These are phyloP conservation scores for Globisporangium megalacanthum DNA, from an alignment of 352 stramenopile genomes.

Conservation along the genomic window DNA sequence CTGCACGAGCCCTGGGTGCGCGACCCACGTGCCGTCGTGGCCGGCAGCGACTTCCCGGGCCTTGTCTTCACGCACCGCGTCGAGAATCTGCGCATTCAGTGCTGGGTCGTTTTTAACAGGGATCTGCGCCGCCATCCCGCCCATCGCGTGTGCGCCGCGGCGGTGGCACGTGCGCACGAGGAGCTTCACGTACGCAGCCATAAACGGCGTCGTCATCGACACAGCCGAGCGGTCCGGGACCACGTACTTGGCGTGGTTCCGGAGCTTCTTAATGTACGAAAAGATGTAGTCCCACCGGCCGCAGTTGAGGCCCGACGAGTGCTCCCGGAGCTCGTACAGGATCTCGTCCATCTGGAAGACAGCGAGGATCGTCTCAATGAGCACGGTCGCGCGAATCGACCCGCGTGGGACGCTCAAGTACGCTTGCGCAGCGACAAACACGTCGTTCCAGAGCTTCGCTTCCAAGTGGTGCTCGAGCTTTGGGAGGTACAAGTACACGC, in stretches of 20 bases:
- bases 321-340: slow-evolving; percentile 93
- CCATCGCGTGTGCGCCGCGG: slow-evolving; percentile 94
- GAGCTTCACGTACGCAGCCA: slow-evolving; percentile 93
- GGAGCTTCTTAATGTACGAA: slow-evolving; percentile 96
- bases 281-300: slow-evolving; percentile 98
- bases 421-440: slow-evolving; percentile 91
- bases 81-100: slow-evolving; percentile 88
- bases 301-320: slow-evolving; percentile 96
- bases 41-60: slow-evolving; percentile 85
- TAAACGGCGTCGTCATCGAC: slow-evolving; percentile 93
- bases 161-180: slow-evolving; percentile 95
- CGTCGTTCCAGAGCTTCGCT: slow-evolving; percentile 95
- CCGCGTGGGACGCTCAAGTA: slow-evolving; percentile 90
- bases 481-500: slow-evolving; percentile 95
- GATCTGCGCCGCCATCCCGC: slow-evolving; percentile 96
- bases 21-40: slow-evolving; percentile 96
- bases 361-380: slow-evolving; percentile 96
- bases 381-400: slow-evolving; percentile 90
- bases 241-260: slow-evolving; percentile 88
- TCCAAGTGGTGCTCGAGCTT: slow-evolving; percentile 96
- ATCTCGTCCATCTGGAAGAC: slow-evolving; percentile 98
- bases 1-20: slow-evolving; percentile 92
- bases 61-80: slow-evolving; percentile 89
- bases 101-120: slow-evolving; percentile 91
- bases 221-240: slow-evolving; percentile 91